Evolutionary conservation across 2,329 filamentous ascomycete species (phyloP), one percentile per base, ranked within the genome.

Genomic region (Sporothrix globosa): DNA sequence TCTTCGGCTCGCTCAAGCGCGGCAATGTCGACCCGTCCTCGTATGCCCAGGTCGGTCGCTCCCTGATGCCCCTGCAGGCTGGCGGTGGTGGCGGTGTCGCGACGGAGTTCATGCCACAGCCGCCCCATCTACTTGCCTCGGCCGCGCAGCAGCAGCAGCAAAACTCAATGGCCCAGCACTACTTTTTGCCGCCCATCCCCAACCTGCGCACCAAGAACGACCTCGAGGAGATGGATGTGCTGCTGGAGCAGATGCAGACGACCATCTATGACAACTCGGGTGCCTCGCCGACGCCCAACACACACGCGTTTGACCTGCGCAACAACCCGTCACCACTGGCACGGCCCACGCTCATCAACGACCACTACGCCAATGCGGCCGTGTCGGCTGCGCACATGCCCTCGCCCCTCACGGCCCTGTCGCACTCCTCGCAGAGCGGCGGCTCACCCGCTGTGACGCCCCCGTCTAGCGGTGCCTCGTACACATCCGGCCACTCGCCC

Each of bases 191-290:
- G 69, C 89, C 93, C 11, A 93, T 97, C 84, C 89, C 90, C 63
- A 96, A 93, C 76, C 86, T 96, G 70, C 90, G 95, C 77, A 97
- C 94, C 65, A 97, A 98, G 86, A 93, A 89, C 79, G 96, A 99
- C 79, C 85, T 99, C 56, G 84, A 97, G 79, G 93, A 97, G 79
- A 94, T 98, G 77, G 96, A 98, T 79, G 91, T 93, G 77, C 92
- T 98, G 79, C 87, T 99, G 69, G 93, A 97, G 81, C 93, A 97
- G 81, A 95, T 98, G 85, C 94, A 97, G 81, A 90, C 91, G 74
- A 97, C 95, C 60, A 93, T 98, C 65, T 98, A 98, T 78, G 96
- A 98, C 82, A 97, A 91, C 79, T 90, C 93, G 69, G 92, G 90
- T 76, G 90, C 93, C 67, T 90, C 93, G 44, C 92, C 92, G 2